Base-by-base conservation (phyloP, 2,329 filamentous ascomycete genomes). In the Orbilia ellipsospora region DNA sequence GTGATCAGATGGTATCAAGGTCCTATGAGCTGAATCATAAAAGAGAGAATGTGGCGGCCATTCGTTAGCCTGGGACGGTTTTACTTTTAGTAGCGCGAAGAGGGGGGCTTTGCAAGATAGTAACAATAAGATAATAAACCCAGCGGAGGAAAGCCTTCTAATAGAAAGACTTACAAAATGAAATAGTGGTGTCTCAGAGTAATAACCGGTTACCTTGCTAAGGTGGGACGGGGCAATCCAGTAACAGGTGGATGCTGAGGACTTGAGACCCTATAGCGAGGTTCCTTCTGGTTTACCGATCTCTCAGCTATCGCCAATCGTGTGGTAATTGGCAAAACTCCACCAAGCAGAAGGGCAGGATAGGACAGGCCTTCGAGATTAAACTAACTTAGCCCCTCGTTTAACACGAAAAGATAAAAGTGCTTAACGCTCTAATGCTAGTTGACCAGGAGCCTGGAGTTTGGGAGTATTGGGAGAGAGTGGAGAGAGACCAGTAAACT, bases 1-100 rank as follows among this genome's bases (percentile, higher is more conserved):
- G 70, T 75, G 72, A 75, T 75, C 72, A 75, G 72, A 75, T 75
- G 72, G 72, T 75, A 65, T 65, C 36, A 75, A 66, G 31, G 72
- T 69, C 64, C 72, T 69, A 69, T 75, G 64, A 75, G 72, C 72
- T 75, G 72, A 75, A 69, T 64, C 61, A 75, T 52, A 69, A 62
- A 51, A 67, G 63, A 73, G 45, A 74, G 62, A 36, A 64, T 65
- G 72, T 75, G 72, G 72, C 72, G 64, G 61, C 52, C 64, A 63
- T 63, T 75, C 64, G 52, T 75, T 68, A 69, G 59, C 64, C 72
- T 59, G 15, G 52, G 63, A 67, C 63, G 55, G 69, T 67, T 75
- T 75, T 69, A 63, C 64, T 65, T 75, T 69, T 61, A 65, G 72
- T 63, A 75, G 59, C 63, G 70, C 72, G 59, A 75, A 65, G 72